phyloP scores from a whole-genome alignment of 164 flowering plant species.

The Magnolia changhungtana region DNA sequence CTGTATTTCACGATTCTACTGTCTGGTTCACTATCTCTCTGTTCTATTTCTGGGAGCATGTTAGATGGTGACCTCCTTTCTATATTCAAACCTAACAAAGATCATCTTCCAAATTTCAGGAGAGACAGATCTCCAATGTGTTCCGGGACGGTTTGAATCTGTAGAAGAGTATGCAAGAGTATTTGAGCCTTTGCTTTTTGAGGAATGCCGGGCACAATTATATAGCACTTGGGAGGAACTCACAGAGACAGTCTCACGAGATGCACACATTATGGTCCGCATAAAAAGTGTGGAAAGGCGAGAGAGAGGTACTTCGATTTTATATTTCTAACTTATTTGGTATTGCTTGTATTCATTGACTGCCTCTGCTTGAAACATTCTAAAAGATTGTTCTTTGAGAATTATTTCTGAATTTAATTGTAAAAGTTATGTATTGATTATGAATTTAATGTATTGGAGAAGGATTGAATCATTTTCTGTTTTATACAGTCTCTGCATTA shows the following conservation, averaged over 20 bases:
- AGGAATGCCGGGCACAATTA: slow-evolving; percentile 95
- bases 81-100: background rate
- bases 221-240: slow-evolving; percentile 93
- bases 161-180: slow-evolving; percentile 90
- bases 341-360: background rate
- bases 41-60: background rate
- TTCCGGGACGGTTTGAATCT: slow-evolving; percentile 90
- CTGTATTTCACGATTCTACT: too few relatives aligned
- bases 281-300: slow-evolving; percentile 75
- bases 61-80: background rate
- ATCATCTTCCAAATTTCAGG: slow-evolving; percentile 35
- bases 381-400: too few relatives aligned
- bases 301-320: slow-evolving; percentile 71
- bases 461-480: too few relatives aligned
- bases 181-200: slow-evolving; percentile 97
- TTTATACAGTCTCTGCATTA: too few relatives aligned
- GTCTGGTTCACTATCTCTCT: too few relatives aligned
- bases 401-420: too few relatives aligned
- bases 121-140: slow-evolving; percentile 83
- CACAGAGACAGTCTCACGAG: slow-evolving; percentile 61
- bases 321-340: background rate
- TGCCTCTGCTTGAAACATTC: background rate
- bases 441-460: too few relatives aligned
- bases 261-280: slow-evolving; percentile 71
- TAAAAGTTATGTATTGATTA: too few relatives aligned